Evolutionary conservation across 2,329 filamentous ascomycete genomes (phyloP), one percentile per base, ranked within the genome.

Genomic region (Pseudogymnoascus sp.): DNA sequence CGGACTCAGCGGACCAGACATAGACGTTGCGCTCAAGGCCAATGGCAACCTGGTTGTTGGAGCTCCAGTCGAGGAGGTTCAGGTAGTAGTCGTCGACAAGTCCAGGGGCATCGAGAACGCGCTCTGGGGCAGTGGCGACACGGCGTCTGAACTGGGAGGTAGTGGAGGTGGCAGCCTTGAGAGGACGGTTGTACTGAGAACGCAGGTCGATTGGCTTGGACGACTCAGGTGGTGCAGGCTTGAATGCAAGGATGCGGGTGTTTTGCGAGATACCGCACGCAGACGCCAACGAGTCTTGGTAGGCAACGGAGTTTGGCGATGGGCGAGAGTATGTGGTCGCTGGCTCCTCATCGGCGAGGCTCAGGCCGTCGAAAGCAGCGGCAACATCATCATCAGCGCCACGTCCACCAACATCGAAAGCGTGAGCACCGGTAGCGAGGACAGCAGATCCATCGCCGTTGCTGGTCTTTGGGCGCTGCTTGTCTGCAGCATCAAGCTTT

Each of bases 41-140:
- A 74, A 99, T 97, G 59, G 95, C 95, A 62, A 99, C 93, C 77
- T 99, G 95, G 81, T 99, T 99, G 65, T 90, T 88, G 6, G 92
- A 95, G 74, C 93, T 96, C 95, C 95, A 99, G 80, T 99, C 95
- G 26, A 99, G 86, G 40, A 99, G 83, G 81, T 99, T 99, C 71
- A 99, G 89, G 76, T 99, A 99, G 83, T 97, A 99, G 79, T 99
- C 95, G 72, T 99, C 95, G 66, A 97, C 89, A 62, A 99, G 86
- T 63, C 93, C 95, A 5, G 95, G 95, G 4, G 95, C 95, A 77
- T 99, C 95, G 26, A 99, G 85, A 13, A 99, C 95, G 68, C 95
- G 90, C 78, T 99, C 95, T 10, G 95, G 95, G 11, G 93, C 92
- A 6, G 95, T 97, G 62, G 95, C 89, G 65, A 99, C 91, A 71